These are phyloP conservation scores for Cardamine resedifolia DNA, from an alignment of 345 rosid species.

Conservation along the genomic window DNA sequence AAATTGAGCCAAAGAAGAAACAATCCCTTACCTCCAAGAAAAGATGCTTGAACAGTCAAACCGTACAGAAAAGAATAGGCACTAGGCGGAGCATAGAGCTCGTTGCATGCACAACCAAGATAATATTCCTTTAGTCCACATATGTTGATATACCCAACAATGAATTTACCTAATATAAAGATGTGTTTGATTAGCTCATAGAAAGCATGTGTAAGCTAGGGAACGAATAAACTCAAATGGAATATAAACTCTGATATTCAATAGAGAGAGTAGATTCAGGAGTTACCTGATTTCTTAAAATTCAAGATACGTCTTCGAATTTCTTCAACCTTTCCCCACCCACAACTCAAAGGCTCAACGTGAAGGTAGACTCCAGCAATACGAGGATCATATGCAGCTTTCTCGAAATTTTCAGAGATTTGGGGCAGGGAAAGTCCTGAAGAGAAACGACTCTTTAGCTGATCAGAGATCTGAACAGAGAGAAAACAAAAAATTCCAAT, in stretches of 20 bases:
- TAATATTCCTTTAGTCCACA: conserved; percentile 89
- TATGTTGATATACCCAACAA: conserved; percentile 67
- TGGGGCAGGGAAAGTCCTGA: conserved; percentile 83
- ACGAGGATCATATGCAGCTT: conserved; percentile 96
- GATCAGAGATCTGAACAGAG: conserved; percentile 86
- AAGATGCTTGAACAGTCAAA: conserved; percentile 84
- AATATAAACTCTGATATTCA: background rate
- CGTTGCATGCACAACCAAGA: conserved; percentile 85
- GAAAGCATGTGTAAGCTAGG: background rate
- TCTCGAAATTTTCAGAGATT: conserved; percentile 78
- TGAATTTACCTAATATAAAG: conserved; percentile 65
- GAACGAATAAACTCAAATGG: background rate
- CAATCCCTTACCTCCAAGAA: conserved; percentile 67
- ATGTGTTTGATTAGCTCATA: conserved; percentile 18
- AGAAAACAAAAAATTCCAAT: background rate
- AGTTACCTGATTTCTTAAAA: conserved; percentile 89
- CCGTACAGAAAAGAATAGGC: conserved; percentile 91
- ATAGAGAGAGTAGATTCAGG: conserved; percentile 10
- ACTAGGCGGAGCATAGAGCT: conserved; percentile 90
- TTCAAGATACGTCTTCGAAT: conserved; percentile 74
- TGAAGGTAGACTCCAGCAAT: conserved; percentile 86
- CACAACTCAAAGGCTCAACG: conserved; percentile 78
- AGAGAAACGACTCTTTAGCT: conserved; percentile 87
- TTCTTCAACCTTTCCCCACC: conserved; percentile 97
- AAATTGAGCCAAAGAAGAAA: conserved; percentile 11